Evolutionary conservation across 2,329 filamentous ascomycete species (phyloP), one percentile per base, ranked within the genome.

Genomic region (Diplodia corticola): DNA sequence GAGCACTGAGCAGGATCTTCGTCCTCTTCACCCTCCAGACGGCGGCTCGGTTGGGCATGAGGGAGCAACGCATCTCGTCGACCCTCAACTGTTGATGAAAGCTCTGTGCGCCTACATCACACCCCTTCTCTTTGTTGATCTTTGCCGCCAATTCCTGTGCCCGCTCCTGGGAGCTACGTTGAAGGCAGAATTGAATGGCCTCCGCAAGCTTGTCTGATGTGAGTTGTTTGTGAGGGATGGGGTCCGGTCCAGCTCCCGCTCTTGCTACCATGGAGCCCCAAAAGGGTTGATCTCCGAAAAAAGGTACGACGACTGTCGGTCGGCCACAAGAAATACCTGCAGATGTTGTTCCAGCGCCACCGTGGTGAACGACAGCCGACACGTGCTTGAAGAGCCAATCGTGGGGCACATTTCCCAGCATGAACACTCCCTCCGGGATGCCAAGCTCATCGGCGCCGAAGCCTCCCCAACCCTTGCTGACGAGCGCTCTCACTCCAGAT

Each of bases 401-500:
- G 69, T 96, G 93, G 1, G 92, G 92, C 51, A 89, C 88, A 72
- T 94, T 95, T 12, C 91, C 92, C 44, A 96, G 82, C 87, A 96
- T 92, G 74, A 91, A 92, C 1, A 96, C 87, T 4, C 88, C 87
- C 2, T 92, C 87, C 0, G 91, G 91, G n/a, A 92, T 74, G 1
- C 35, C 87, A 82, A 71, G 71, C 28, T 78, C 72, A 40, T 92
- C 90, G 0, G 86, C 89, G 33, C 92, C 92, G 7, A 96, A 82
- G 0, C 92, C 92, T 57, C 92, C 92, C 93, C 92, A 96, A 17
- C 92, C 93, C 73, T 94, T 93, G 0, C 91, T 94, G 0, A 96
- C 89, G 0, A 96, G 80, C 1, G 92, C 92, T 66, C 92, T 84
- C n/a, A 91, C 84, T 1, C 90, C 90, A 0, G 88, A 83, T 10